Evolutionary conservation across 495 filamentous ascomycete species (phyloP).

Genomic region (Neohortaea acidophila): DNA sequence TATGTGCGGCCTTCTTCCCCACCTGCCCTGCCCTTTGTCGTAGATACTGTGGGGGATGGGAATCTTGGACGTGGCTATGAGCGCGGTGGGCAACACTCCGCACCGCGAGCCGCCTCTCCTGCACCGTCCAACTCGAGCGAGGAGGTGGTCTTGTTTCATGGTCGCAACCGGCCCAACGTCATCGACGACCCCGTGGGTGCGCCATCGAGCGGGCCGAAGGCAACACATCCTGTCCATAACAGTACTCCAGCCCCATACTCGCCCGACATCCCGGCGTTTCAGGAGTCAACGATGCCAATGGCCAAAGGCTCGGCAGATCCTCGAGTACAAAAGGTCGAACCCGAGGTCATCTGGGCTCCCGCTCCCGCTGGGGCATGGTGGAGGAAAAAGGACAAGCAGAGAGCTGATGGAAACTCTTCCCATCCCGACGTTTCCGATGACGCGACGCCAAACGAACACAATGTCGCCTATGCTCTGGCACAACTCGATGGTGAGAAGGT

Average conservation of each 20-base stretch:
- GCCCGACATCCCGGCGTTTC: no score
- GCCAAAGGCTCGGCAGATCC: no score
- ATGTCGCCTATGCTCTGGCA: no score
- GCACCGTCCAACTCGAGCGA: slow-evolving; percentile 41
- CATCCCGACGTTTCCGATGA: no score
- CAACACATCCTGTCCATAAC: neutral
- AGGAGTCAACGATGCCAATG: no score
- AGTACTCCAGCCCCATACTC: neutral
- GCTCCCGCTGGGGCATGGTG: slow-evolving; percentile 1
- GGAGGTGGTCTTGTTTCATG: slow-evolving; percentile 52
- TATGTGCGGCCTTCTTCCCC: neutral
- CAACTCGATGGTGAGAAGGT: neutral
- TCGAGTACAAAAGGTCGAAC: neutral
- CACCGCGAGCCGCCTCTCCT: slow-evolving; percentile 28
- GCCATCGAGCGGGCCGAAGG: neutral
- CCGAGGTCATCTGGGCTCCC: slow-evolving; percentile 1
- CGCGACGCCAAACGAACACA: neutral
- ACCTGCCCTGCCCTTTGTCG: slow-evolving; percentile 7
- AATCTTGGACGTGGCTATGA: slow-evolving; percentile 1
- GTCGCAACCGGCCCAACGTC: slow-evolving; percentile 29
- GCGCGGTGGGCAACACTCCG: slow-evolving; percentile 12
- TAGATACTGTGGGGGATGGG: slow-evolving; percentile 16
- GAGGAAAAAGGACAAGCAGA: slow-evolving; percentile 1
- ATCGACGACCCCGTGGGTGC: neutral
- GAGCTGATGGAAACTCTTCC: no score